phyloP scores from a whole-genome alignment of 2,329 filamentous ascomycete genomes.

The Pyrenophora graminea region DNA sequence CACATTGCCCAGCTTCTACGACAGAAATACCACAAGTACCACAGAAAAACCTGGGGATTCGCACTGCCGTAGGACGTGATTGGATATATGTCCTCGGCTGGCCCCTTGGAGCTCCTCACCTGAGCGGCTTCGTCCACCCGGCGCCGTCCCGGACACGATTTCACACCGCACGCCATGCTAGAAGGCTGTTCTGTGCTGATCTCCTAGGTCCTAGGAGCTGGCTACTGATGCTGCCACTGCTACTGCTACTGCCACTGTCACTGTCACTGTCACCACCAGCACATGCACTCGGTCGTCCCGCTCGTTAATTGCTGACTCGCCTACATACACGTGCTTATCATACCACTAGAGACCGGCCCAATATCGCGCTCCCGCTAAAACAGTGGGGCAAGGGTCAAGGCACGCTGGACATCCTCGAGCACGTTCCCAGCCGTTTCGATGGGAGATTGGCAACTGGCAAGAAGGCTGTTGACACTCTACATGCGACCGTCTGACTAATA shows the following conservation, averaged over 20 bases:
- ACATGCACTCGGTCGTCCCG: constrained; percentile 18
- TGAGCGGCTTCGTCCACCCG: constrained; percentile 20
- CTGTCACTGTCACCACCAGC: background rate
- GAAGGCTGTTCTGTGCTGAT: constrained; percentile 4
- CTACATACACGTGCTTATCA: constrained; percentile 42
- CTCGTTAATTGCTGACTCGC: constrained; percentile 24
- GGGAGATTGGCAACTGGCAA: constrained; percentile 46
- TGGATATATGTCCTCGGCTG: constrained; percentile 35
- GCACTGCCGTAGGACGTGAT: constrained; percentile 26
- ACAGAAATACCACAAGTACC: background rate
- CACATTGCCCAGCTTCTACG: constrained; percentile 11
- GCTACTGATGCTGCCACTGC: constrained; percentile 1
- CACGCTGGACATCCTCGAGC: constrained; percentile 12
- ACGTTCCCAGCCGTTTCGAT: constrained; percentile 24
- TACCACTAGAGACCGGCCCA: constrained; percentile 36
- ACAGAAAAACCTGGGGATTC: constrained; percentile 25
- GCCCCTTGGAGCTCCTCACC: constrained; percentile 28
- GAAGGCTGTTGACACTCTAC: constrained; percentile 11
- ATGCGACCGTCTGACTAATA: constrained; percentile 12
- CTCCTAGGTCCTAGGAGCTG: background rate
- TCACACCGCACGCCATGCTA: constrained; percentile 16
- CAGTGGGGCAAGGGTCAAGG: constrained; percentile 41
- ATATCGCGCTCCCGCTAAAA: constrained; percentile 44
- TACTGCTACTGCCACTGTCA: constrained; percentile 6
- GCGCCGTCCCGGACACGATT: constrained; percentile 5